Conservation (phyloP, 1,284 basidiomycete species). For the Phaffia rhodozyma region DNA sequence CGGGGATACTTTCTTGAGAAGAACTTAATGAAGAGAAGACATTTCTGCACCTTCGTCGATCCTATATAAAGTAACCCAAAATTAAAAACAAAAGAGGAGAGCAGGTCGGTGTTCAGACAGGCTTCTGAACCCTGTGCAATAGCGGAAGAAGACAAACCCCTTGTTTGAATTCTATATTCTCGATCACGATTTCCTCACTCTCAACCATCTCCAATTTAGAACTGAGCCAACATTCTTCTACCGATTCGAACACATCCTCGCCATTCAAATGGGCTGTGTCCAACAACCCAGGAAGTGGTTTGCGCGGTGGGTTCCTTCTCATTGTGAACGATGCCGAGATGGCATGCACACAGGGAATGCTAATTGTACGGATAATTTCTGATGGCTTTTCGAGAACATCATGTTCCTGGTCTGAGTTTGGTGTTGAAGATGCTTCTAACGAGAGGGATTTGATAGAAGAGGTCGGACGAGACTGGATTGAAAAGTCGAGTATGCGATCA, state of each 20-base stretch:
- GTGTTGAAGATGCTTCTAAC: conserved; percentile 11
- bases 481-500: conserved; percentile 58
- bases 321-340: conserved; percentile 44
- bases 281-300: conserved; percentile 38
- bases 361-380: conserved; percentile 52
- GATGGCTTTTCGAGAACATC: conserved; percentile 27
- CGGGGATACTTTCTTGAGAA: no score
- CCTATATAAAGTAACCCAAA: neutral
- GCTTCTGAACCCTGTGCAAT: neutral
- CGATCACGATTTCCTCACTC: conserved; percentile 24
- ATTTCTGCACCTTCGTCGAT: neutral
- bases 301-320: conserved; percentile 40
- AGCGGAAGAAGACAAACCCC: conserved; percentile 24
- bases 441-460: conserved; percentile 4
- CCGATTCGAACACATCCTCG: conserved; percentile 37
- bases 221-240: conserved; percentile 47
- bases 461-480: conserved; percentile 45
- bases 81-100: neutral
- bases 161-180: conserved; percentile 39
- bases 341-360: conserved; percentile 47
- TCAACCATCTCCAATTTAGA: conserved; percentile 43
- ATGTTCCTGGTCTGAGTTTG: conserved; percentile 22
- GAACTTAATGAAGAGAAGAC: neutral
- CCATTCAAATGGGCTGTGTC: conserved; percentile 50
- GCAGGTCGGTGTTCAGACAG: neutral